Base-by-base conservation (phyloP, 2,329 filamentous ascomycete genomes). In the Verticillium albo-atrum region DNA sequence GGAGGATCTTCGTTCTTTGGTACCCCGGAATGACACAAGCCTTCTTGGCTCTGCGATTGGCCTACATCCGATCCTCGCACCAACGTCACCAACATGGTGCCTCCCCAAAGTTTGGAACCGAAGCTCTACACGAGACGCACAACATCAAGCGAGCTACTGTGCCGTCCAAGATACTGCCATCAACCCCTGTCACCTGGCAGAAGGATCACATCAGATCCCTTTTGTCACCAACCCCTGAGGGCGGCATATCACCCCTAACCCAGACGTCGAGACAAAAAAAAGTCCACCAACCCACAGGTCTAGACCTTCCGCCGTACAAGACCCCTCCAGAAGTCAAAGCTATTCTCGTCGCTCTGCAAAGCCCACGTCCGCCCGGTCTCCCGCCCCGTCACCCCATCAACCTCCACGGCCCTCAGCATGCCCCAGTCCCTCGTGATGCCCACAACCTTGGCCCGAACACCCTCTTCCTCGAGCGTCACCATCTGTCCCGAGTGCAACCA, bases 301-400 rank as follows among this genome's bases (percentile, higher is more conserved):
- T 71, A 92, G 2, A 87, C 74, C 79, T 96, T 98, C 68, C 89
- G 84, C 78, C 86, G 91, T 23, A 99, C 78, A 68, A 99, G 70
- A 0, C 95, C 95, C 70, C 85, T 91, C 77, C 97, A 96, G 73
- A 97, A 99, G 75, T 99, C 95, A 78, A 99, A 99, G 73, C 93
- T 97, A 70, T 99, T 99, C 71, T 93, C 92, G 73, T 99, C 95
- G 72, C 92, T 97, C 79, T 97, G 93, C 75, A 99, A 75, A 67
- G 89, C 86, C 84, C 90, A 94, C 55, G 89, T 79, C 74, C 84
- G 90, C 0, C 94, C 93, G 0, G 91, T 97, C 2, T 82, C 78
- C 57, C 87, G 79, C 63, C 92, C 91, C 60, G 89, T 83, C 72
- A 80, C 84, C 2, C 86, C 88, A 3, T 87, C 88, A 57, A 96